Base-by-base conservation (phyloP, 257 asterid species). In the Gentiana dahurica region DNA sequence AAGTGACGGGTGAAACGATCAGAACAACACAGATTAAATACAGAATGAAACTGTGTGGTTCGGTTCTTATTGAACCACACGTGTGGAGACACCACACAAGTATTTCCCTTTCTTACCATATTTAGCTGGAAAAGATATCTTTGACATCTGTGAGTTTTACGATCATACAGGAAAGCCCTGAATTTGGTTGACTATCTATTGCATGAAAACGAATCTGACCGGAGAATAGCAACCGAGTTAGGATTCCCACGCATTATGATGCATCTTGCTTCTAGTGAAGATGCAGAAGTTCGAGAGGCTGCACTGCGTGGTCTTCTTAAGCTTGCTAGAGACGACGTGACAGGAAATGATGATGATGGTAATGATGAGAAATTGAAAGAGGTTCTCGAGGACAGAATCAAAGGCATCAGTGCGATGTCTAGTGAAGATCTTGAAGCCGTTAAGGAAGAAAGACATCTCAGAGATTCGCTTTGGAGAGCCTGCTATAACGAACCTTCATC, bases 201-300 rank as follows among this genome's bases (percentile, higher is more conserved):
- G 34, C 55, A 53, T 0, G 97, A 81, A 70, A 83, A 78, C 45
- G 79, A 0, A 5, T 71, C 97, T 2, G 97, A 85, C 76, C 59
- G 77, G 60, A 68, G 61, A 38, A 59, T 75, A 6, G 77, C 78
- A 33, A 65, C 2, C 2, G 94, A 83, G 70, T 77, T 85, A 2
- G 95, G 94, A 41, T 81, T 83, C 52, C 82, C 84, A 39, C 87
- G 88, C 34, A 73, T 75, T 47, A 53, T 82, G 52, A 73, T 79
- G 80, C 94, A 81, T 78, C 87, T 88, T 47, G 93, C 89, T 49
- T 75, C 95, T 12, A 81, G 87, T 15, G 81, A 83, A 54, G 95
- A 85, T 67, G 68, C 74, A 46, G 87, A 80, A 5, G 87, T 92
- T 1, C 82, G 95, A 36, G 98, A 88, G 79, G 95, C 81, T 58